Percentiles rank a stretch among this genome's conserved stretches.
These are phyloP conservation scores for Trifolium pratense DNA, from an alignment of 306 rosid species.

Conservation along the genomic window DNA sequence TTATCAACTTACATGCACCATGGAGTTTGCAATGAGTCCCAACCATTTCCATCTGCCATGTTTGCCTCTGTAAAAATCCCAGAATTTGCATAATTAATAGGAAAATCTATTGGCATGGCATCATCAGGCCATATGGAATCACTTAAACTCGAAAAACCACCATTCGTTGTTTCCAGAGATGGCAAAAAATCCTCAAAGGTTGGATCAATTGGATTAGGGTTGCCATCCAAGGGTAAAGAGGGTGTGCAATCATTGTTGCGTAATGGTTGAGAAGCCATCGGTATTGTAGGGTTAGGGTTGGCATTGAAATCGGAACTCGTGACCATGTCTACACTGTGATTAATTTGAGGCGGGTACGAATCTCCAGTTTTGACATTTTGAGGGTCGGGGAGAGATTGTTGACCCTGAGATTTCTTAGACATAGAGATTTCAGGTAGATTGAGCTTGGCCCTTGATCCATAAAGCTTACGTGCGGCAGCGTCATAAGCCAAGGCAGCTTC, in stretches of 20 bases:
- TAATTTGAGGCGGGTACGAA: conserved; percentile 4
- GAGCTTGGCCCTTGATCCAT: conserved; percentile 81
- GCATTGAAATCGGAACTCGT: neutral
- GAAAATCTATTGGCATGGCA: conserved; percentile 66
- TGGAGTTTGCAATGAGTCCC: conserved; percentile 57
- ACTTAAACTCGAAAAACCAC: conserved; percentile 49
- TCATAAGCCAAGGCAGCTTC: conserved; percentile 93
- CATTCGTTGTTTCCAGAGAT: conserved; percentile 53
- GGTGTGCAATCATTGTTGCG: conserved; percentile 22
- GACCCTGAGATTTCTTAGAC: neutral
- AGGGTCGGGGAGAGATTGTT: neutral
- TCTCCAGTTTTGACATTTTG: conserved; percentile 13
- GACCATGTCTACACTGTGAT: conserved; percentile 3
- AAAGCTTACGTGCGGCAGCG: conserved; percentile 75
- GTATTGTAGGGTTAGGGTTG: neutral
- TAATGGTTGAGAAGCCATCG: conserved; percentile 40
- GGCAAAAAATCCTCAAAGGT: conserved; percentile 35
- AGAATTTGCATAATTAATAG: conserved; percentile 44
- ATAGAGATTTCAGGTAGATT: conserved; percentile 56
- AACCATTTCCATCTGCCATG: conserved; percentile 46
- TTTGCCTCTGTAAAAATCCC: conserved; percentile 33
- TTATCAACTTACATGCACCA: conserved; percentile 61
- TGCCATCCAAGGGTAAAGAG: conserved; percentile 33
- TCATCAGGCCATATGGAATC: conserved; percentile 82
- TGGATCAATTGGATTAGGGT: conserved; percentile 5